Conservation (phyloP, 106 monocot species). For the Dioscorea alata region DNA sequence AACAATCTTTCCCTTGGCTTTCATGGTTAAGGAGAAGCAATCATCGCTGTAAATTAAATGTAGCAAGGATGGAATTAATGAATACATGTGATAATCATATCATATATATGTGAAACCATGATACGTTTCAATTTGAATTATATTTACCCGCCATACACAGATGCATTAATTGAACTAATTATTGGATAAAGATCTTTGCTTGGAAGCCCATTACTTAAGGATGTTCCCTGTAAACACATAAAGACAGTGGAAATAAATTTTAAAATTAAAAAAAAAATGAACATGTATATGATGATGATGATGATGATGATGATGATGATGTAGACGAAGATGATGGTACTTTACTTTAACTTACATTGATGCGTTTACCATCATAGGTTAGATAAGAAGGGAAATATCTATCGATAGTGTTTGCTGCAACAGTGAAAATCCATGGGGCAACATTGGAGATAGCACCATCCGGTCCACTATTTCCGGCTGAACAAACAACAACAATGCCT, state of each 20-base stretch:
- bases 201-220: too few relatives aligned
- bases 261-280: neutral
- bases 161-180: too few relatives aligned
- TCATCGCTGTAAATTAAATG: neutral
- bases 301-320: neutral
- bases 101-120: too few relatives aligned
- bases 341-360: neutral
- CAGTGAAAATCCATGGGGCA: conserved; percentile 25
- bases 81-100: too few relatives aligned
- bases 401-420: conserved; percentile 27
- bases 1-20: conserved; percentile 67
- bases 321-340: neutral
- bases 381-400: conserved; percentile 13
- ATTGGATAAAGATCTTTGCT: too few relatives aligned
- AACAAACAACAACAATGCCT: conserved; percentile 28
- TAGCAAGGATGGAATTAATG: too few relatives aligned
- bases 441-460: conserved; percentile 6
- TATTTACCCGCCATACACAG: neutral
- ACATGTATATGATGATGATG: neutral
- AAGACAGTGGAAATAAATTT: neutral
- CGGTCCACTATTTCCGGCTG: conserved; percentile 25
- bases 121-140: neutral
- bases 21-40: neutral
- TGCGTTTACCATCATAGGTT: conserved; percentile 17
- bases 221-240: too few relatives aligned